Percentiles rank a stretch among this genome's conserved stretches.
These are phyloP conservation scores for Lipomyces chichibuensis DNA, from an alignment of 805 yeast species.

Conservation along the genomic window DNA sequence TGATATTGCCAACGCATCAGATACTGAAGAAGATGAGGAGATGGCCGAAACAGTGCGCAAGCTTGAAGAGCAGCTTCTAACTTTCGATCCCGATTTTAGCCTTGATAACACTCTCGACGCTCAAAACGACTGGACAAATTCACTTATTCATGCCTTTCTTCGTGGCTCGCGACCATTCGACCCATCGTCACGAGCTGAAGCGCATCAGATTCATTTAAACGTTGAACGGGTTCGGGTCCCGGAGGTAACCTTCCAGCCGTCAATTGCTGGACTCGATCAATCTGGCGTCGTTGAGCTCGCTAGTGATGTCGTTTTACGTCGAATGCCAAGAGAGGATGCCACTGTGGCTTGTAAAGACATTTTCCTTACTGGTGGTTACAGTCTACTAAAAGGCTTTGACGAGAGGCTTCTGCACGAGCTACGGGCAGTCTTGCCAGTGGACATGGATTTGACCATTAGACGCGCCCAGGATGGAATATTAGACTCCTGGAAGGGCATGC, in stretches of 20 bases:
- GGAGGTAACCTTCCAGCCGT: slow-evolving; percentile 88
- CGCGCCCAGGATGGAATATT: slow-evolving; percentile 66
- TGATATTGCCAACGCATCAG: slow-evolving; percentile 73
- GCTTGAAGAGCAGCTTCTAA: slow-evolving; percentile 74
- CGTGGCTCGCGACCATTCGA: slow-evolving; percentile 84
- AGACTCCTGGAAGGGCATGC: slow-evolving; percentile 97
- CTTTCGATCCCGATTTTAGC: slow-evolving; percentile 82
- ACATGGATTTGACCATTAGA: slow-evolving; percentile 61
- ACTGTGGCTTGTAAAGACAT: slow-evolving; percentile 58
- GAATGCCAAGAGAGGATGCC: slow-evolving; percentile 60
- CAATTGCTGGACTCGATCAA: slow-evolving; percentile 92
- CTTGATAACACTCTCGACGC: slow-evolving; percentile 72
- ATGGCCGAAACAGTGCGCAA: slow-evolving; percentile 41
- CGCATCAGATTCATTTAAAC: slow-evolving; percentile 87
- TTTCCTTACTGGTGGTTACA: slow-evolving; percentile 85
- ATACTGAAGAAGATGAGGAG: slow-evolving; percentile 74
- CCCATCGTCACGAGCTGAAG: slow-evolving; percentile 78
- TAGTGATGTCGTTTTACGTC: slow-evolving; percentile 63
- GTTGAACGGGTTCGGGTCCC: slow-evolving; percentile 91
- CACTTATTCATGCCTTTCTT: slow-evolving; percentile 76
- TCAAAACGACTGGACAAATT: slow-evolving; percentile 81
- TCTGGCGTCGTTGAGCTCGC: slow-evolving; percentile 86
- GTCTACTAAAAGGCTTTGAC: slow-evolving; percentile 64
- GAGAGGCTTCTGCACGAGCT: slow-evolving; percentile 73
- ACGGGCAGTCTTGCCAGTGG: slow-evolving; percentile 69